A percentile compares a stretch with the other conserved stretches of the same genome.
Evolutionary conservation across 2,329 filamentous ascomycete genomes (phyloP).

Genomic region (Bretziella fagacearum): DNA sequence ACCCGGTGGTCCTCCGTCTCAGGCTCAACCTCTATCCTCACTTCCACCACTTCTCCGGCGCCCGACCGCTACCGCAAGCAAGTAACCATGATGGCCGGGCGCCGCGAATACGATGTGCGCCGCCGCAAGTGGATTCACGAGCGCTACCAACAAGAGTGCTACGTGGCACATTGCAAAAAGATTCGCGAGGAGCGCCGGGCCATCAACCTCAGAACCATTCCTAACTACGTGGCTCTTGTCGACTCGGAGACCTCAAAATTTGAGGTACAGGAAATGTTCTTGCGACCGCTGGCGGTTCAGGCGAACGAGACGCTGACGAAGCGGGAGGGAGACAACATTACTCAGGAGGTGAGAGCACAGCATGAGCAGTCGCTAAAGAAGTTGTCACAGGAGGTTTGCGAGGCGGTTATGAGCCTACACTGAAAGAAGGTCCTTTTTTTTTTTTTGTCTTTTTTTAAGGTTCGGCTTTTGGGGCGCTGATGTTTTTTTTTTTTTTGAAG

Average conservation of each 20-base stretch:
- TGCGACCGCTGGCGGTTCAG: slow-evolving; percentile 8
- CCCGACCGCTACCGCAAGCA: slow-evolving; percentile 4
- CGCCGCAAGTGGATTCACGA: slow-evolving; percentile 9
- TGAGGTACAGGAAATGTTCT: slow-evolving; percentile 12
- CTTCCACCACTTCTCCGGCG: not conserved
- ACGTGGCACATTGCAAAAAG: slow-evolving; percentile 7
- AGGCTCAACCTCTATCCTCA: slow-evolving; percentile 3
- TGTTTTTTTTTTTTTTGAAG: not conserved
- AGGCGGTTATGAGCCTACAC: slow-evolving; percentile 13
- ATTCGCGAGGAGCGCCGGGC: slow-evolving; percentile 5
- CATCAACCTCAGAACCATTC: not conserved
- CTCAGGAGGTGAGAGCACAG: not conserved
- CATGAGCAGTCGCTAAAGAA: slow-evolving; percentile 1
- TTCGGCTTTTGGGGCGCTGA: not conserved
- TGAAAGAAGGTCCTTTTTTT: slow-evolving; percentile 2
- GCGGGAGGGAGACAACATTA: not conserved
- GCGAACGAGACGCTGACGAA: not conserved
- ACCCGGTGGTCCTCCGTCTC: slow-evolving; percentile 12
- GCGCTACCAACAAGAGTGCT: slow-evolving; percentile 12
- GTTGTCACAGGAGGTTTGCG: slow-evolving; percentile 8
- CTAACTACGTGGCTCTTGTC: slow-evolving; percentile 5
- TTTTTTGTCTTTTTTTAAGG: not conserved
- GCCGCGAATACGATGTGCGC: slow-evolving; percentile 9
- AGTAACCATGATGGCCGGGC: not conserved
- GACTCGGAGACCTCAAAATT: slow-evolving; percentile 11